These are phyloP conservation scores for Saccharum hybrid DNA, from an alignment of 202 grass and related monocot genomes.

Conservation along the genomic window DNA sequence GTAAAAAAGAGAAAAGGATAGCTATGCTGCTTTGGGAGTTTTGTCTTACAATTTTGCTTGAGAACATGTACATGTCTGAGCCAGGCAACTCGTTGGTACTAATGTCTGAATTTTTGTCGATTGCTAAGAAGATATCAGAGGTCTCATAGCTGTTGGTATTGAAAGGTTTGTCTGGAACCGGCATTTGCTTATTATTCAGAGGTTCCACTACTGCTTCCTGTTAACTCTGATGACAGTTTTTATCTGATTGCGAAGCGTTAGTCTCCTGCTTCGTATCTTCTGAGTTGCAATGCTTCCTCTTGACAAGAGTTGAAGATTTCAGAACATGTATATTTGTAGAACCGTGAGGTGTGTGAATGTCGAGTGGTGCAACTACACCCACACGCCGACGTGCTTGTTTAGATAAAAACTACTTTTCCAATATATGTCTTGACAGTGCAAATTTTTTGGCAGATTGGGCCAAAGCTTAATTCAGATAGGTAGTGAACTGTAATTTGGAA, in stretches of 20 bases:
- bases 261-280: neutral
- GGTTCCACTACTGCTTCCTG: neutral
- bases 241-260: neutral
- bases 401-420: neutral
- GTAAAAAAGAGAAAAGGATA: neutral
- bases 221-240: neutral
- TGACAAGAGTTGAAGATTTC: neutral
- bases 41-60: constrained; percentile 38
- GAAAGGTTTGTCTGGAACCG: neutral
- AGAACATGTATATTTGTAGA: neutral
- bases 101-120: neutral
- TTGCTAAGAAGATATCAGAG: neutral
- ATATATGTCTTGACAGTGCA: neutral
- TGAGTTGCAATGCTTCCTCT: neutral
- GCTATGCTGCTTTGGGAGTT: neutral
- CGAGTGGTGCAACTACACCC: neutral
- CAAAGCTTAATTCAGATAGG: neutral
- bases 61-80: constrained; percentile 10
- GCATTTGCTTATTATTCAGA: neutral
- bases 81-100: neutral
- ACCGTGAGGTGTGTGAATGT: neutral
- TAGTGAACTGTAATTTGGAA: too few species aligned
- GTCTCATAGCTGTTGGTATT: neutral
- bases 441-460: neutral
- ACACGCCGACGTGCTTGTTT: neutral